phyloP scores from a whole-genome alignment of 768 basidiomycete species.

The Pholiota microspora region DNA sequence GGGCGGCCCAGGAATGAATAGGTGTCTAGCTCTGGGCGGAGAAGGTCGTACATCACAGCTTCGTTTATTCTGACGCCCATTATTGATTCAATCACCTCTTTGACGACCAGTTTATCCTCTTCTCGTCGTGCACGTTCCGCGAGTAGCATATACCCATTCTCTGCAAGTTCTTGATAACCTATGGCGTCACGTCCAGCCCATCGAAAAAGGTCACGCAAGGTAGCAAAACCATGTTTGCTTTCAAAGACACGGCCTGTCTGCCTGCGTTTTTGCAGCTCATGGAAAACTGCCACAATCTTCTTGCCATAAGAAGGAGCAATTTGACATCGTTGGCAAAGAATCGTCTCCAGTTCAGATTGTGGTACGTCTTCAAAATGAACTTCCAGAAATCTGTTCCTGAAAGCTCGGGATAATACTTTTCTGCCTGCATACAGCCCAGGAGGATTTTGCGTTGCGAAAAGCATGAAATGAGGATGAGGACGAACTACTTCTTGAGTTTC shows the following conservation, averaged over 20 bases:
- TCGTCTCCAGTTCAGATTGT: conserved; percentile 88
- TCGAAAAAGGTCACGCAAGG: conserved; percentile 93
- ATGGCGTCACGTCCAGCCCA: conserved; percentile 93
- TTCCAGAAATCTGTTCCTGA: conserved; percentile 96
- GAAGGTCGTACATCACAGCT: conserved; percentile 59
- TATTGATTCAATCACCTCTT: conserved; percentile 86
- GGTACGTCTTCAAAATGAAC: conserved; percentile 98
- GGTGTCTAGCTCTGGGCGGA: conserved; percentile 37
- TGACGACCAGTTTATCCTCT: conserved; percentile 88
- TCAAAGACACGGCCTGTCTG: conserved; percentile 94
- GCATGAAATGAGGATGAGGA: conserved; percentile 95
- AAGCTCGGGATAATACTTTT: conserved; percentile 92
- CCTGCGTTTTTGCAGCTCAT: conserved; percentile 87
- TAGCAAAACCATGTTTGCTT: conserved; percentile 96
- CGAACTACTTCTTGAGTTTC: conserved; percentile 94
- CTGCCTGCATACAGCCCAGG: conserved; percentile 94
- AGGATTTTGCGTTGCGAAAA: conserved; percentile 98
- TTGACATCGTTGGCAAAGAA: conserved; percentile 87
- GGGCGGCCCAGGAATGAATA: conserved; percentile 53
- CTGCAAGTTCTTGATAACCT: conserved; percentile 89
- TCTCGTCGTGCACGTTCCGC: conserved; percentile 84
- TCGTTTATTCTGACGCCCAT: conserved; percentile 89
- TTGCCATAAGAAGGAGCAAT: conserved; percentile 95
- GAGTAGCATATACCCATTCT: conserved; percentile 96
- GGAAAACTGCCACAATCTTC: conserved; percentile 88